Evolutionary conservation across 208 protist species (phyloP), one percentile per base, ranked within the genome.

Genomic region (Crithidia sp.): DNA sequence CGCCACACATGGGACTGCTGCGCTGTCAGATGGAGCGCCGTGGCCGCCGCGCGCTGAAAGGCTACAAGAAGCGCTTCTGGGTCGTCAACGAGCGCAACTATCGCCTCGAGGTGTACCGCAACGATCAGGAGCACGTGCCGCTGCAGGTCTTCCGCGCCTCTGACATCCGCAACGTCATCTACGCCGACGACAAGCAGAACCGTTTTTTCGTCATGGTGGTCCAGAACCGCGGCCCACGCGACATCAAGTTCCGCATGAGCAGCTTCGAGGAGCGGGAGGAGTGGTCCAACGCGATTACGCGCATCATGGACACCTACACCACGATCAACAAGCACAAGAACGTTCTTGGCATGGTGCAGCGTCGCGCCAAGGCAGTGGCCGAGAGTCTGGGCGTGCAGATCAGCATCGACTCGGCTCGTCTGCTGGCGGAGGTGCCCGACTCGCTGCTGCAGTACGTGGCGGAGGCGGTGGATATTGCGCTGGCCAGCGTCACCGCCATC

Each of bases 1-100:
- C 67, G 3, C 74, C 74, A 44, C 74, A 74, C 39, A 94, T 96
- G 89, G 92, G 92, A n/a, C 57, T 82, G 56, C 77, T 95, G 56
- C 89, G 84, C 12, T 93, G 87, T 56, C 59, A 82, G 16, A 67
- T 88, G 4, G 84, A 88, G 53, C 81, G 80, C 19, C 79, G 74
- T 47, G 85, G 78, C 40, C 81, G 80, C n/a, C 71, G 69, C 8
- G 72, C 77, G 13, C 60, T 91, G 2, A 78, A 66, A 37, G 69
- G 74, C 14, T 96, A 90, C 81, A 94, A 93, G 62, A 95, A 94
- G 63, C 82, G 86, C 10, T 96, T 93, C 71, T 93, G 84, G 85
- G 87, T 96, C 5, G 85, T 95, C 17, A 85, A 92, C 76, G 77
- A 83, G 44, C 54, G 60, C 14, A 75, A 85, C 14, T 63, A 75